Evolutionary conservation across 164 flowering plant genomes (phyloP), one percentile per base, ranked within the genome.

Genomic region (Kalanchoe fedtschenkoi): DNA sequence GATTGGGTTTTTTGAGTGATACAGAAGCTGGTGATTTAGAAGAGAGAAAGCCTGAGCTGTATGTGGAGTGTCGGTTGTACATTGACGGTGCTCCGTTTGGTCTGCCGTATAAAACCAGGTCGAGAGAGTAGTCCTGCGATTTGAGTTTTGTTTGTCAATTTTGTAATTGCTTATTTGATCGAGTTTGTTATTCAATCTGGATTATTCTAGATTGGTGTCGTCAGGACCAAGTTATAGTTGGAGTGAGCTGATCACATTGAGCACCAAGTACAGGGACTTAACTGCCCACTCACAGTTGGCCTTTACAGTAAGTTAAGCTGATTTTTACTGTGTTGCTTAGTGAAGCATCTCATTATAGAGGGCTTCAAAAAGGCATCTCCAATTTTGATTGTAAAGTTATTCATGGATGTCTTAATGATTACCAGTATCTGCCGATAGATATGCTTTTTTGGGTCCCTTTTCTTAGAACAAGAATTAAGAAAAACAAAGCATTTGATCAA

Each of bases 11-110:
- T 5, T 35, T 34, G 65, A 72, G 5, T 66, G 8, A 22, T 68
- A 80, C 70, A 80, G 91, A 83, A 42, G 64, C 62, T 71, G 81
- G 77, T 78, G 60, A 68, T 3, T 28, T 74, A 6, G 91, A 85
- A 70, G 87, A 85, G 63, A 79, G 83, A 68, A 82, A 65, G 54
- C 82, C 89, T 0, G 99, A 93, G 82, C 74, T 93, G 13, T 90
- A 71, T 67, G 97, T 82, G 37, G 97, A 90, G 76, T 88, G 96
- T 66, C 74, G 84, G 17, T 73, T 93, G 71, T 86, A 78, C 70
- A 83, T 93, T 54, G 97, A 93, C 76, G 96, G 95, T 38, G 91
- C 96, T 41, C 87, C 84, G 1, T 90, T 93, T 74, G 99, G 99
- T 33, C 95, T 90, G 67, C 82, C 97, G 19, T 80, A 75, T 41